Conservation (phyloP, 257 asterid species). For the Plantago elongata region DNA sequence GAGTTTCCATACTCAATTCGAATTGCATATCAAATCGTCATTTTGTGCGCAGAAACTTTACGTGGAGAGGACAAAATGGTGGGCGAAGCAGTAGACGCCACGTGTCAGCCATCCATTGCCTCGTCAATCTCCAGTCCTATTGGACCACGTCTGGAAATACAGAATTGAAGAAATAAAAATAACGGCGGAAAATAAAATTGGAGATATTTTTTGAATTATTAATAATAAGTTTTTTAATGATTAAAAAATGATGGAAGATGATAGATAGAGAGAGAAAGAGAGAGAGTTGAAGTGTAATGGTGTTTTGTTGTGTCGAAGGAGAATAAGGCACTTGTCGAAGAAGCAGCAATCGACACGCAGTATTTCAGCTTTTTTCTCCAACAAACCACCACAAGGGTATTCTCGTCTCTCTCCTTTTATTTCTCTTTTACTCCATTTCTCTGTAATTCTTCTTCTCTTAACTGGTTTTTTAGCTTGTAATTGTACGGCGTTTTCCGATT, state of each 20-base stretch:
- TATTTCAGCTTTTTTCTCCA: conserved; percentile 21
- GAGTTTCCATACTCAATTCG: too few species aligned
- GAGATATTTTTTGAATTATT: not conserved
- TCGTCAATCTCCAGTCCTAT: not conserved
- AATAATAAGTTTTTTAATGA: too few species aligned
- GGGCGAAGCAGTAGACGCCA: not conserved
- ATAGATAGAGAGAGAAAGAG: not conserved
- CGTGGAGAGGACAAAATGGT: too few species aligned
- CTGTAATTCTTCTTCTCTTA: conserved; percentile 1
- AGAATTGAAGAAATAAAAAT: too few species aligned
- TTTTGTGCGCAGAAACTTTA: too few species aligned
- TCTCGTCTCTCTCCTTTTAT: conserved; percentile 8
- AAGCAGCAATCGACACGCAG: conserved; percentile 80
- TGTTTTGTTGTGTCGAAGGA: conserved; percentile 25
- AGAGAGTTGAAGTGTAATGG: not conserved
- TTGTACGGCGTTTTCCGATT: not conserved
- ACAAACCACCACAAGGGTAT: conserved; percentile 32
- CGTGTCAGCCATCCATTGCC: not conserved
- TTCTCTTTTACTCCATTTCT: not conserved
- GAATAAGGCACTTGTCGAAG: conserved; percentile 80
- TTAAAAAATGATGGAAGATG: conserved; percentile 18
- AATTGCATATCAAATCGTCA: too few species aligned
- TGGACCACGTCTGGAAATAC: not conserved
- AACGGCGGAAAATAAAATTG: too few species aligned
- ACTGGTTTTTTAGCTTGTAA: not conserved